A percentile compares a stretch with the other conserved stretches of the same genome.
These are phyloP conservation scores for Rhizopogon vesiculosus DNA, from an alignment of 768 basidiomycete genomes.

Conservation along the genomic window DNA sequence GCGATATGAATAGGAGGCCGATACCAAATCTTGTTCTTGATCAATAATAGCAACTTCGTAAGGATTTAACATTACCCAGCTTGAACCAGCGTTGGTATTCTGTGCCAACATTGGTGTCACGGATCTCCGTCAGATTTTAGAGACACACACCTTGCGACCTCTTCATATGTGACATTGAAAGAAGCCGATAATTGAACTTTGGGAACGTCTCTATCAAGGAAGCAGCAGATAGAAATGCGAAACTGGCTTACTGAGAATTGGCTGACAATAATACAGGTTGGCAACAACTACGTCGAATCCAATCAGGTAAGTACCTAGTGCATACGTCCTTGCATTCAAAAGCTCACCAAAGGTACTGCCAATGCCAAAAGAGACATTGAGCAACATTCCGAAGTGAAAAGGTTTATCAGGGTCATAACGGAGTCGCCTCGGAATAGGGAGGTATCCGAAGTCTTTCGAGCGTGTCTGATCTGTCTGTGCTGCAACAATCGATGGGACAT, in stretches of 20 bases:
- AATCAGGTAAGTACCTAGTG: neutral
- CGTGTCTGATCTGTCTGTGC: neutral
- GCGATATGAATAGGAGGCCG: slow-evolving; percentile 40
- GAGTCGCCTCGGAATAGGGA: slow-evolving; percentile 40
- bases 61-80: slow-evolving; percentile 44
- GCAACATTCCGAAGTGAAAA: slow-evolving; percentile 29
- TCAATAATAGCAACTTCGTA: neutral
- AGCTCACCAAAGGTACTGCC: slow-evolving; percentile 41
- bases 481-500: neutral
- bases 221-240: neutral
- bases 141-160: slow-evolving; percentile 28
- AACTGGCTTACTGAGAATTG: slow-evolving; percentile 55
- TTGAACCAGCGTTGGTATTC: slow-evolving; percentile 63
- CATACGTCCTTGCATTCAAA: neutral
- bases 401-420: slow-evolving; percentile 36
- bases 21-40: neutral
- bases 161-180: slow-evolving; percentile 29
- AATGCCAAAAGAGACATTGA: slow-evolving; percentile 44
- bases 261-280: slow-evolving; percentile 83
- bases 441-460: slow-evolving; percentile 35
- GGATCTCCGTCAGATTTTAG: neutral
- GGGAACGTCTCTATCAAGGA: neutral
- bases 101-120: slow-evolving; percentile 17
- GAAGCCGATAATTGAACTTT: slow-evolving; percentile 30
- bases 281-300: slow-evolving; percentile 33